Base-by-base conservation (phyloP, 805 yeast genomes). In the Saturnispora quitensis region DNA sequence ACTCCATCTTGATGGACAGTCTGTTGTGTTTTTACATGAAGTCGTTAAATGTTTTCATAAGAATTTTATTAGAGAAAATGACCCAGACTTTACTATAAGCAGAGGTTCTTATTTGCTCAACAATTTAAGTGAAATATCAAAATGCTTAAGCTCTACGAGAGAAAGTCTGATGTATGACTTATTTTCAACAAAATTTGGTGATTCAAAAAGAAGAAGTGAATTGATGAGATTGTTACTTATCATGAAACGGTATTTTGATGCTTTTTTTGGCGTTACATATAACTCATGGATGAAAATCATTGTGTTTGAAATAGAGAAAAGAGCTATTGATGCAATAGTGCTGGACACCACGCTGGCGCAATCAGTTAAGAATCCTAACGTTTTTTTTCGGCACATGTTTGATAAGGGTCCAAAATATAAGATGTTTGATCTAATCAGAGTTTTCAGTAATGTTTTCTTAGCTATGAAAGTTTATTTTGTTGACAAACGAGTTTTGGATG, bases 1-100 rank as follows among this genome's bases (percentile, higher is more conserved):
- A 68, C 74, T 89, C 44, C 97, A 97, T 1, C 76, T 89, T 61
- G 87, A 96, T 17, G 81, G 84, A 59, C 97, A 91, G 68, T 83
- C 93, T 62, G 98, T 90, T 70, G 82, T 81, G 51, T 86, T 93
- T 65, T 71, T 93, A 54, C 96, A 96, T 43, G 89, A 84, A 63
- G 93, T 88, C 2, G 75, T 91, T 64, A 79, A 86, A 31, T 84
- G 86, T 1, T 88, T 91, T 57, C 97, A 90, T 71, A 81, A 78
- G 48, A 81, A 40, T 1, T 13, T 52, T 25, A 8, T 5, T 9
- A 17, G 15, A 10, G 33, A 44, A n/a, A 28, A 46, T 8, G 54
- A 55, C 27, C 35, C 54, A 5, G 51, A 49, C 5, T 42, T 24
- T 3, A 42, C 50, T 12, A 51, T 48, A n/a, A 28, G 42, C 3